These are phyloP conservation scores for Imleria badia DNA, from an alignment of 768 basidiomycete species.

Conservation along the genomic window DNA sequence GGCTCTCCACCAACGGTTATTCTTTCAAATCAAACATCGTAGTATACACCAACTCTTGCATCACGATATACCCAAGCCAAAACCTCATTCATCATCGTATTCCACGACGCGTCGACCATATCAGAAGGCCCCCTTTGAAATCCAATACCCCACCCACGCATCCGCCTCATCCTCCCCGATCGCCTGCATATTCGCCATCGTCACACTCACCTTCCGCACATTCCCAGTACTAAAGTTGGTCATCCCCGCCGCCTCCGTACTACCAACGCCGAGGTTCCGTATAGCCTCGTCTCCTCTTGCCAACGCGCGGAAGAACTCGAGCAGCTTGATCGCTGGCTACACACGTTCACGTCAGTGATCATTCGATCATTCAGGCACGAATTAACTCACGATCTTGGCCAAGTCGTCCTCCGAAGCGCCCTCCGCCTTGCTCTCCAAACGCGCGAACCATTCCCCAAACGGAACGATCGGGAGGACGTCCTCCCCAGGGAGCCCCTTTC, in stretches of 20 bases:
- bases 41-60: too few relatives aligned
- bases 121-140: conserved; percentile 20
- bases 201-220: conserved; percentile 13
- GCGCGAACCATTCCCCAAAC: conserved; percentile 34
- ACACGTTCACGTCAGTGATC: neutral
- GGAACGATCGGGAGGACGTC: conserved; percentile 32
- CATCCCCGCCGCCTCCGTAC: conserved; percentile 22
- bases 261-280: neutral
- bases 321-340: conserved; percentile 37
- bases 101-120: neutral
- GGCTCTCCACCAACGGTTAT: too few relatives aligned
- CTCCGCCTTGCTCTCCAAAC: conserved; percentile 23
- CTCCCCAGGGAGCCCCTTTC: neutral
- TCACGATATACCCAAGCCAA: too few relatives aligned
- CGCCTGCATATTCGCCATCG: conserved; percentile 27
- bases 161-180: conserved; percentile 23
- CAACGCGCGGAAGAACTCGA: conserved; percentile 33
- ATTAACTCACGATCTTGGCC: conserved; percentile 33
- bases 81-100: too few relatives aligned
- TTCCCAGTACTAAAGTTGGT: conserved; percentile 19
- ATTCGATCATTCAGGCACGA: neutral
- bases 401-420: conserved; percentile 27
- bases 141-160: conserved; percentile 28
- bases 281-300: conserved; percentile 15
- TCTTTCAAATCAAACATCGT: too few relatives aligned